Conservation (phyloP, 2,329 filamentous ascomycete genomes). For the Ophiobolus disseminans region DNA sequence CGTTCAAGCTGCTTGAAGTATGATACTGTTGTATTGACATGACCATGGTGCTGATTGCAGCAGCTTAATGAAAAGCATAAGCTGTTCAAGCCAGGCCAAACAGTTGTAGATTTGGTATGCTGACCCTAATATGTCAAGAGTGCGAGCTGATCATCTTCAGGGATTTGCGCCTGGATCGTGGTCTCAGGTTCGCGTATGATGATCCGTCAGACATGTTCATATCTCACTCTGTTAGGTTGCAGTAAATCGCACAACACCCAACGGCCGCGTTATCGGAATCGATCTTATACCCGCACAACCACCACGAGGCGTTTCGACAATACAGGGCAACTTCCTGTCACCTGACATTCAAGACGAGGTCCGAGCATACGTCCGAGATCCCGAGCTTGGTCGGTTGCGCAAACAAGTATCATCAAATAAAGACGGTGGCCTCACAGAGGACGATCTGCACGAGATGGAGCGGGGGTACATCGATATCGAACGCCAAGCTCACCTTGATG, state of each 20-base stretch:
- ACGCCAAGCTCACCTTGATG: constrained; percentile 53
- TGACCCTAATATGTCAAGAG: not conserved
- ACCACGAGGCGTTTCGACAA: constrained; percentile 87
- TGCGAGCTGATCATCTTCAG: constrained; percentile 49
- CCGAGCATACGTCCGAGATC: constrained; percentile 74
- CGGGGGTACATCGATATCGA: constrained; percentile 73
- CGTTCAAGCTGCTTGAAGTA: constrained; percentile 91
- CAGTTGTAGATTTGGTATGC: constrained; percentile 83
- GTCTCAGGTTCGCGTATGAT: constrained; percentile 59
- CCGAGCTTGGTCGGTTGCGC: constrained; percentile 63
- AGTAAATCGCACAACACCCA: constrained; percentile 75
- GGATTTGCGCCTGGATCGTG: constrained; percentile 76
- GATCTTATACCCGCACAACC: constrained; percentile 93
- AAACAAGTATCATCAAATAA: constrained; percentile 34
- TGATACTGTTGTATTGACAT: not conserved
- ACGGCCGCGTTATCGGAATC: constrained; percentile 84
- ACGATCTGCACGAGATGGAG: constrained; percentile 50
- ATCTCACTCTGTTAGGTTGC: constrained; percentile 68
- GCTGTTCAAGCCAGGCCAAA: constrained; percentile 80
- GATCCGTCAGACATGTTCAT: not conserved
- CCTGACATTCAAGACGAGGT: constrained; percentile 76
- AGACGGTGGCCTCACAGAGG: constrained; percentile 42
- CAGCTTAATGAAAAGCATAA: constrained; percentile 83
- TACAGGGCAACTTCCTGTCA: constrained; percentile 92
- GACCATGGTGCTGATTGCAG: constrained; percentile 18